phyloP scores from a whole-genome alignment of 164 flowering plant genomes.

The Umbellularia californica region DNA sequence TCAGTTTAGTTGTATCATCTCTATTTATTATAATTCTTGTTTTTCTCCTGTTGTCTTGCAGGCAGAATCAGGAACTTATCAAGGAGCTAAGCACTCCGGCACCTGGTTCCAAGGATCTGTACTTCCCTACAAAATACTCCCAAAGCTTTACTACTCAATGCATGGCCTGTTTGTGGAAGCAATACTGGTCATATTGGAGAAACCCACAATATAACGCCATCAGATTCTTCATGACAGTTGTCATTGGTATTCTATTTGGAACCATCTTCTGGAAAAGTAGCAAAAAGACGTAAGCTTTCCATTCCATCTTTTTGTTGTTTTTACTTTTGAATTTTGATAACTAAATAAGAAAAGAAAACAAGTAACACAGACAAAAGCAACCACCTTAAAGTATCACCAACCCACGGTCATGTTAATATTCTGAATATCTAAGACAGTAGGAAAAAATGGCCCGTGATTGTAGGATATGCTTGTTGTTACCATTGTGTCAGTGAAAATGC shows the following conservation, averaged over 20 bases:
- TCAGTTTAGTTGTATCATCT: not conserved
- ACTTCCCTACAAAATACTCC: slow-evolving; percentile 52
- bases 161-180: slow-evolving; percentile 63
- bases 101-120: slow-evolving; percentile 46
- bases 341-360: not conserved
- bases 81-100: slow-evolving; percentile 25
- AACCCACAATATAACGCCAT: slow-evolving; percentile 45
- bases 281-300: slow-evolving; percentile 32
- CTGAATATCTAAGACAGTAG: not conserved
- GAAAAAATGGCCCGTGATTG: not conserved
- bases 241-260: slow-evolving; percentile 47
- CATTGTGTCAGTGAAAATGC: not conserved
- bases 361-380: not conserved
- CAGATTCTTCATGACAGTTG: slow-evolving; percentile 38
- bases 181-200: slow-evolving; percentile 60
- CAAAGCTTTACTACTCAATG: slow-evolving; percentile 47
- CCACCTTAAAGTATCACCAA: not conserved
- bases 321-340: not conserved
- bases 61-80: slow-evolving; percentile 18
- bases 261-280: slow-evolving; percentile 43
- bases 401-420: not conserved
- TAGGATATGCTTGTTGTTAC: not conserved
- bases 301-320: not conserved
- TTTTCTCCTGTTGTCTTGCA: slow-evolving; percentile 1
- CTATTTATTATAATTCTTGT: not conserved